Conservation (phyloP, 768 basidiomycete genomes). For the Candolleomyces efflorescens region DNA sequence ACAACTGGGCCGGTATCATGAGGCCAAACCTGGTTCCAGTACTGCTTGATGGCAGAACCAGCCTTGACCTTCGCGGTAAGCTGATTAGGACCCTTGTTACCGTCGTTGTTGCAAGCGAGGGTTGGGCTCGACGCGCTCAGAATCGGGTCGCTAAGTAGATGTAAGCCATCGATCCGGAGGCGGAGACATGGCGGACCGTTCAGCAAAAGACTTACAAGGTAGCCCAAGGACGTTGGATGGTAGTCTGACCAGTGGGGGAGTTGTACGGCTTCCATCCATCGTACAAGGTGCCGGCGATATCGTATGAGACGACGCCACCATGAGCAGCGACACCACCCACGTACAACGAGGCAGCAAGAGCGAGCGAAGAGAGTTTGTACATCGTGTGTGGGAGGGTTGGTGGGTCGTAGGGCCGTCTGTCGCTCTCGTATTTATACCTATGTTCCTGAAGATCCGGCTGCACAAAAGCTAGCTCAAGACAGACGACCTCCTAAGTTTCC, state of each 20-base stretch:
- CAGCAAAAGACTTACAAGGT: slow-evolving; percentile 29
- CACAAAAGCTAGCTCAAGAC: too few relatives aligned
- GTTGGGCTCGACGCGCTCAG: slow-evolving; percentile 30
- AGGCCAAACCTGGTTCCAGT: slow-evolving; percentile 45
- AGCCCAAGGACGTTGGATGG: slow-evolving; percentile 41
- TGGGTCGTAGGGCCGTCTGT: neutral
- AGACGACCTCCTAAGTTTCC: too few relatives aligned
- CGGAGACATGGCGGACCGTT: neutral
- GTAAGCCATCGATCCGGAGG: neutral
- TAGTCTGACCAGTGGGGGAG: slow-evolving; percentile 34
- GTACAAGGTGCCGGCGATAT: slow-evolving; percentile 34
- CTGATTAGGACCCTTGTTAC: slow-evolving; percentile 34
- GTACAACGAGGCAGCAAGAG: slow-evolving; percentile 24
- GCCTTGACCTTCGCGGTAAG: slow-evolving; percentile 39
- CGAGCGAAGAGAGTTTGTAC: slow-evolving; percentile 23
- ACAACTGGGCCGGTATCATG: slow-evolving; percentile 43
- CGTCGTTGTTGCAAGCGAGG: slow-evolving; percentile 45
- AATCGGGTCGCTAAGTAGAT: slow-evolving; percentile 34
- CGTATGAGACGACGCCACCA: slow-evolving; percentile 41
- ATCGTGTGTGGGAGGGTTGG: neutral
- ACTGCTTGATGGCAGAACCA: slow-evolving; percentile 37
- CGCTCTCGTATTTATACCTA: too few relatives aligned
- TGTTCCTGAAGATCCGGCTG: too few relatives aligned
- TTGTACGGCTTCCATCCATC: slow-evolving; percentile 41
- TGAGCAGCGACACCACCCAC: slow-evolving; percentile 32